Conservation (phyloP, 2,329 filamentous ascomycete genomes). For the Curvularia spicifera region DNA sequence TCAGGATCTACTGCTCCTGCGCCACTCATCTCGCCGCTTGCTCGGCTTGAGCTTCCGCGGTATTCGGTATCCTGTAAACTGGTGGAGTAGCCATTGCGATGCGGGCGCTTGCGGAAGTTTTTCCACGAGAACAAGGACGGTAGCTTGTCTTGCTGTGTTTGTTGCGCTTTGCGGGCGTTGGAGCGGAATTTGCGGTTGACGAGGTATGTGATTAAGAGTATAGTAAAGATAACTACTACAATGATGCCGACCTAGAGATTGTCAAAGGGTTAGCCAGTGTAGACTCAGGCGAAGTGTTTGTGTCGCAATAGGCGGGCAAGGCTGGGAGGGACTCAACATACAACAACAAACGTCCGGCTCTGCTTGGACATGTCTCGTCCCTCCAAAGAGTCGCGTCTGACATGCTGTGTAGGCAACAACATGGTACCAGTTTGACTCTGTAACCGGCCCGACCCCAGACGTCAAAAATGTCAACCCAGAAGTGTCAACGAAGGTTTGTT, state of each 20-base stretch:
- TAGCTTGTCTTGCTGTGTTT: constrained; percentile 33
- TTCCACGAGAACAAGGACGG: constrained; percentile 44
- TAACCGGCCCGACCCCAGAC: constrained; percentile 6
- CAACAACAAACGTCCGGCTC: constrained; percentile 36
- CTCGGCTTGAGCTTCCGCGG: constrained; percentile 27
- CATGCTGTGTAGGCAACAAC: constrained; percentile 35
- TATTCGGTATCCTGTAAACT: constrained; percentile 45
- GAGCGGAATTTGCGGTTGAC: constrained; percentile 35
- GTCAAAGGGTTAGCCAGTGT: constrained; percentile 18
- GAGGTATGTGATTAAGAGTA: constrained; percentile 44
- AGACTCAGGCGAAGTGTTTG: not conserved
- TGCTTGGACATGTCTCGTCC: constrained; percentile 28
- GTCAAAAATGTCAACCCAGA: constrained; percentile 20
- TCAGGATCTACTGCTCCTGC: constrained; percentile 34
- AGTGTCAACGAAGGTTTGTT: constrained; percentile 21
- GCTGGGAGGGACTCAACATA: constrained; percentile 27
- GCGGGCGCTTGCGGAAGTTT: constrained; percentile 34
- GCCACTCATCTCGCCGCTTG: constrained; percentile 42
- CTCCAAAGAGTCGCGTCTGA: constrained; percentile 32
- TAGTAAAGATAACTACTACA: constrained; percentile 37
- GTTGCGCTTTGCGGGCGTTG: constrained; percentile 17
- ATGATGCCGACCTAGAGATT: constrained; percentile 37
- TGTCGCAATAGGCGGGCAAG: not conserved
- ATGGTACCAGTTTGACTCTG: constrained; percentile 25
- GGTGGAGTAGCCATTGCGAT: constrained; percentile 43